These are phyloP conservation scores for Suillus paluster DNA, from an alignment of 768 basidiomycete genomes.

Conservation along the genomic window DNA sequence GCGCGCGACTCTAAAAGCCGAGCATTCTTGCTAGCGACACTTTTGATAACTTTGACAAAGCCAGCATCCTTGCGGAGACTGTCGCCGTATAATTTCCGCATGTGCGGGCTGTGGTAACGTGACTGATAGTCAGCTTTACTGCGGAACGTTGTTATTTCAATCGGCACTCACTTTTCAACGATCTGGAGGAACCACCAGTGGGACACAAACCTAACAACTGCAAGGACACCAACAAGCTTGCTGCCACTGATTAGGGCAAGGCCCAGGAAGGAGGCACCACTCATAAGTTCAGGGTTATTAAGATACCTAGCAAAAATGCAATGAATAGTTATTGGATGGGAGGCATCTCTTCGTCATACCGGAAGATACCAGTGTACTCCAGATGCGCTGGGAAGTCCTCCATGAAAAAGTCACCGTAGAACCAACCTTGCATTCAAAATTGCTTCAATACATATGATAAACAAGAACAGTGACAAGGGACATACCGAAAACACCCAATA, in stretches of 20 bases:
- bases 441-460: neutral
- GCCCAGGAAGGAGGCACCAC: constrained; percentile 94
- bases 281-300: constrained; percentile 96
- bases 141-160: neutral
- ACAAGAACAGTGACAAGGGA: neutral
- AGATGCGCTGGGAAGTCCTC: constrained; percentile 89
- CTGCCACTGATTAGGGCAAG: constrained; percentile 89
- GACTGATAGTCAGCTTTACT: constrained; percentile 5
- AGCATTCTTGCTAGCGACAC: constrained; percentile 84
- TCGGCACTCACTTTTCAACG: constrained; percentile 81
- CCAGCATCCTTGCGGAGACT: constrained; percentile 94
- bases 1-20: constrained; percentile 75
- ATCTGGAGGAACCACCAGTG: constrained; percentile 96
- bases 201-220: constrained; percentile 81
- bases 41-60: constrained; percentile 97
- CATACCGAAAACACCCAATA: constrained; percentile 89
- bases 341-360: constrained; percentile 47
- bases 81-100: constrained; percentile 95
- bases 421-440: constrained; percentile 71
- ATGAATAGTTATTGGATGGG: neutral
- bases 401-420: constrained; percentile 97
- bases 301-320: constrained; percentile 64
- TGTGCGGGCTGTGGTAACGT: constrained; percentile 79
- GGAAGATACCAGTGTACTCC: constrained; percentile 97
- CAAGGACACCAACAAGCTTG: constrained; percentile 86